These are phyloP conservation scores for Hymenoscyphus repandus DNA, from an alignment of 2,329 filamentous ascomycete species.

Conservation along the genomic window DNA sequence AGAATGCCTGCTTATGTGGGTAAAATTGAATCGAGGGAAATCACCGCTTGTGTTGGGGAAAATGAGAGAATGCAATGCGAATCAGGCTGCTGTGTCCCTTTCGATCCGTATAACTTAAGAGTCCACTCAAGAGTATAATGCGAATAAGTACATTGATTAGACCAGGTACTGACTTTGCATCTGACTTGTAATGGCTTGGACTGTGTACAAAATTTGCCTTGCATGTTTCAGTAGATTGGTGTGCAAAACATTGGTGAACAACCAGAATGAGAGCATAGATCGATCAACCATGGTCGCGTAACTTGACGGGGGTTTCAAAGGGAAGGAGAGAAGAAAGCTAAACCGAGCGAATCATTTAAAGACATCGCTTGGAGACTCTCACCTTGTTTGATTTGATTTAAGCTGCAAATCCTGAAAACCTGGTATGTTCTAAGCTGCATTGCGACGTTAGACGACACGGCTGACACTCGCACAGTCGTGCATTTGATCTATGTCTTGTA, in stretches of 20 bases:
- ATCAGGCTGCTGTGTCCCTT: not conserved
- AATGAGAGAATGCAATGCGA: not conserved
- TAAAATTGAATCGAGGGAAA: not conserved
- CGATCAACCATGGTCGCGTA: slow-evolving; percentile 12
- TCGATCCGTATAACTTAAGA: not conserved
- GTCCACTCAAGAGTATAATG: not conserved
- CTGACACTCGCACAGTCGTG: slow-evolving; percentile 14
- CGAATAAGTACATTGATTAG: not conserved
- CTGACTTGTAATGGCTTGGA: not conserved
- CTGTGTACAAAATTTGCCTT: not conserved
- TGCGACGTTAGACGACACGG: slow-evolving; percentile 22
- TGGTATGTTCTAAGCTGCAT: slow-evolving; percentile 19
- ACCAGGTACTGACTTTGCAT: not conserved
- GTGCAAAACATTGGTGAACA: slow-evolving; percentile 15
- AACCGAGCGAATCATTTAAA: slow-evolving; percentile 8
- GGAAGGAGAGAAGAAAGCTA: slow-evolving; percentile 16
- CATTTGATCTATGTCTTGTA: slow-evolving; percentile 9
- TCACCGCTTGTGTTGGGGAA: not conserved
- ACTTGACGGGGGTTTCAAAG: slow-evolving; percentile 4
- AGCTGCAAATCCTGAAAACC: not conserved
- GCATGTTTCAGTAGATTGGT: slow-evolving; percentile 6
- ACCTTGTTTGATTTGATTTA: not conserved
- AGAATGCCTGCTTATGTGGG: too few relatives aligned
- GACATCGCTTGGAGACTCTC: not conserved
- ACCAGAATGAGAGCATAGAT: slow-evolving; percentile 13